A percentile compares a stretch with the other conserved stretches of the same genome.
These are phyloP conservation scores for Patellifolia procumbens DNA, from an alignment of 179 eudicot species.

Conservation along the genomic window DNA sequence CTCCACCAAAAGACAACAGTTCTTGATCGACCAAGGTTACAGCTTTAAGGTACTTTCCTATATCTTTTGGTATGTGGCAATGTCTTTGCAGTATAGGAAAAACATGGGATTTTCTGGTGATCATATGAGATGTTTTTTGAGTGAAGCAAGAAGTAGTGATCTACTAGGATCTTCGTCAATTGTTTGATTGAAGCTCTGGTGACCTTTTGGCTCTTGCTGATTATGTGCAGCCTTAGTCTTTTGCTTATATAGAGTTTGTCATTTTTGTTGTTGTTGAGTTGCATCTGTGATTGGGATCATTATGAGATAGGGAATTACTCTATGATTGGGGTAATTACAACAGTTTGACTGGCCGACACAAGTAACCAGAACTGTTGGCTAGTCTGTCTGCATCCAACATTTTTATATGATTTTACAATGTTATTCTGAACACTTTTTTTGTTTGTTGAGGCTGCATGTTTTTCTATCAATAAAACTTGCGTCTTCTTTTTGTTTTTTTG, in stretches of 20 bases:
- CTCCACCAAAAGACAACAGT: slow-evolving; percentile 94
- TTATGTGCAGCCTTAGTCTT: background rate
- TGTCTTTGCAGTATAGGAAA: background rate
- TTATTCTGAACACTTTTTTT: background rate
- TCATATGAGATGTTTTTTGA: background rate
- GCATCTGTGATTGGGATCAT: slow-evolving; percentile 9
- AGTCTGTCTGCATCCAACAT: background rate
- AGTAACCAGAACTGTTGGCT: background rate
- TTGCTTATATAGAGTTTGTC: no score
- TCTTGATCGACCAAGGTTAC: slow-evolving; percentile 94
- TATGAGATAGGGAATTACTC: background rate
- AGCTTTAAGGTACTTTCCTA: slow-evolving; percentile 75
- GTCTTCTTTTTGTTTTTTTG: background rate
- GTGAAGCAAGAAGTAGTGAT: background rate
- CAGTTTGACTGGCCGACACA: background rate
- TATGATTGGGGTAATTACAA: background rate
- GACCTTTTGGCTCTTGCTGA: no score
- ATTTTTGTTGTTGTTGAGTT: background rate
- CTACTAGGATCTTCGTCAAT: background rate
- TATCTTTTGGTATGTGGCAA: background rate
- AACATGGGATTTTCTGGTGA: background rate
- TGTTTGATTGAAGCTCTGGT: background rate
- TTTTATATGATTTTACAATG: background rate
- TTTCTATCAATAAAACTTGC: background rate
- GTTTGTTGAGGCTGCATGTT: background rate